These are phyloP conservation scores for Boletus rubescentipes DNA, from an alignment of 768 basidiomycete species.

Conservation along the genomic window DNA sequence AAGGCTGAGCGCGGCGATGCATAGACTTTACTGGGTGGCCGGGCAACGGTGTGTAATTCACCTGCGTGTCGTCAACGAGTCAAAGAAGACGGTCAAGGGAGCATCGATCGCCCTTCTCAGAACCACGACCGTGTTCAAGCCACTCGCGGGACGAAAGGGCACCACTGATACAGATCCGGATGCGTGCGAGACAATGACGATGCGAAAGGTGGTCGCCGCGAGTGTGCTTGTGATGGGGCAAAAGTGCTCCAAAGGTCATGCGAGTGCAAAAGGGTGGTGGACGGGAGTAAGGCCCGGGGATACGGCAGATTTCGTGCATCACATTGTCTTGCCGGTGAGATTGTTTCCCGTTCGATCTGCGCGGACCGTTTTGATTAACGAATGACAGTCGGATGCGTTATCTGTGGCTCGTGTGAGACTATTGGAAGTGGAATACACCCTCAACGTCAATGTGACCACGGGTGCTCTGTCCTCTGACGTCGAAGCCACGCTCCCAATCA, in stretches of 20 bases:
- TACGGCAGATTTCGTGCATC: conserved; percentile 62
- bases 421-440: conserved; percentile 72
- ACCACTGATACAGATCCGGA: conserved; percentile 45
- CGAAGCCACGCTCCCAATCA: conserved; percentile 68
- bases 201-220: conserved; percentile 63
- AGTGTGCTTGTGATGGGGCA: conserved; percentile 66
- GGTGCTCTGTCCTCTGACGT: conserved; percentile 63
- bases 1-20: conserved; percentile 62
- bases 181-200: conserved; percentile 62
- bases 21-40: conserved; percentile 76
- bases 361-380: conserved; percentile 2
- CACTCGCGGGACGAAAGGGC: conserved; percentile 35
- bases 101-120: conserved; percentile 63
- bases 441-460: conserved; percentile 62
- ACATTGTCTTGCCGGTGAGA: conserved; percentile 73
- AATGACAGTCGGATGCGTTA: conserved; percentile 60
- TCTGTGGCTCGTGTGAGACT: conserved; percentile 67
- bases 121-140: conserved; percentile 64
- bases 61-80: conserved; percentile 64
- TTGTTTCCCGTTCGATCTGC: not conserved
- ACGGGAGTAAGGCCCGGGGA: conserved; percentile 69
- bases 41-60: conserved; percentile 76
- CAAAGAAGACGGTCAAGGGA: conserved; percentile 63
- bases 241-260: conserved; percentile 60
- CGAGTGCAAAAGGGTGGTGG: conserved; percentile 90